Percentiles rank a stretch among this genome's conserved stretches.
phyloP scores from a whole-genome alignment of 371 early-diverging fungal species.

The Nematocida sp. region DNA sequence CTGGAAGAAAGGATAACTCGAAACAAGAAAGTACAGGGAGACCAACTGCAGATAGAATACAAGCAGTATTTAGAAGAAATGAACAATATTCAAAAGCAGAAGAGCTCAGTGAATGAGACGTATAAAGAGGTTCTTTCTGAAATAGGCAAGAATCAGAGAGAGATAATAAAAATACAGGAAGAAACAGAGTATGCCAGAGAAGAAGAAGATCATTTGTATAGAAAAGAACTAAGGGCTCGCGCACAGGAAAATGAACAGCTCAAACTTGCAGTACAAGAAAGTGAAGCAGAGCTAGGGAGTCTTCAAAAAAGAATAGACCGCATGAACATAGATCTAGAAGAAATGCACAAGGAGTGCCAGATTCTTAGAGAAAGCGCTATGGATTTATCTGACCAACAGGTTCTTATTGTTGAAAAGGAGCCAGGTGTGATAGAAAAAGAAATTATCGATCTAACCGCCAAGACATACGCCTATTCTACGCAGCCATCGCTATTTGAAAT shows the following conservation, averaged over 20 bases:
- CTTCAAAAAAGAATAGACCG: constrained; percentile 12
- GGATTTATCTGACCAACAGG: background rate
- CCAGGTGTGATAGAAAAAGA: constrained; percentile 29
- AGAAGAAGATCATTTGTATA: constrained; percentile 14
- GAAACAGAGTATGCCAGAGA: background rate
- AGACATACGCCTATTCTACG: background rate
- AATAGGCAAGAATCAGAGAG: background rate
- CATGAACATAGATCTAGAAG: background rate
- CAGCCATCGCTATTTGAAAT: constrained; percentile 9
- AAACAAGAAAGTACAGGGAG: background rate
- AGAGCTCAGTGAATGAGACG: constrained; percentile 1
- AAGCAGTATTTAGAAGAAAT: background rate
- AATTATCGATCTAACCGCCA: background rate
- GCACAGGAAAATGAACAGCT: background rate
- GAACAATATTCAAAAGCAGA: background rate
- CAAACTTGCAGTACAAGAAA: background rate
- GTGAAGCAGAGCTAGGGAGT: background rate
- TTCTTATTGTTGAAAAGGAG: background rate
- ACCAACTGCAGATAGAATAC: constrained; percentile 11
- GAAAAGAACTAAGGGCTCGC: background rate
- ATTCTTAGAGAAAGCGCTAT: constrained; percentile 4
- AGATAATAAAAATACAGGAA: constrained; percentile 4
- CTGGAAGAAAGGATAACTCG: constrained; percentile 2
- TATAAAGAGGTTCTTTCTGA: background rate
- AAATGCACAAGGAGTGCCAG: background rate